Evolutionary conservation across 129 eudicot genomes (phyloP).

Genomic region (Smallanthus sonchifolius): DNA sequence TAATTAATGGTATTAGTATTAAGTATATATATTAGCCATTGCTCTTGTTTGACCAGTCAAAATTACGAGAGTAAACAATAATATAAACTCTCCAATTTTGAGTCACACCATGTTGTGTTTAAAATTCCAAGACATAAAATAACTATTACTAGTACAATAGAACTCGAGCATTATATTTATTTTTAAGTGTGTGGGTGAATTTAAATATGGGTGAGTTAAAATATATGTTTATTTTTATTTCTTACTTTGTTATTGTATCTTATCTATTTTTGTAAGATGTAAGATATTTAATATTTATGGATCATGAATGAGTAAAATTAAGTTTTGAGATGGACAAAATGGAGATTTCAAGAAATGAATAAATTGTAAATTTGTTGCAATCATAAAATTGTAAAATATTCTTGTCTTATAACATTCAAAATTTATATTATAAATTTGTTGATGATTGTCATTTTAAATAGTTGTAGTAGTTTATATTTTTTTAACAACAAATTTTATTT

Average conservation of each 20-base stretch:
- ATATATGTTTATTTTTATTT: background rate
- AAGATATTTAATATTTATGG: background rate
- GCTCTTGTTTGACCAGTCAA: slow-evolving; percentile 31
- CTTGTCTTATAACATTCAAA: background rate
- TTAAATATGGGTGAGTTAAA: background rate
- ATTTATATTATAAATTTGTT: no score
- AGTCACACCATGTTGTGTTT: slow-evolving; percentile 44
- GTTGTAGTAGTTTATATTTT: no score
- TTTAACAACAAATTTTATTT: no score
- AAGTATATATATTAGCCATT: background rate
- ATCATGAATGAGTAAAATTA: background rate
- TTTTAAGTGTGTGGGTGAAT: background rate
- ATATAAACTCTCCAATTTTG: slow-evolving; percentile 29
- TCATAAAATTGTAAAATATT: background rate
- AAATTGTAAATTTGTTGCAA: background rate
- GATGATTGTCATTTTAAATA: no score
- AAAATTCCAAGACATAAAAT: slow-evolving; percentile 24
- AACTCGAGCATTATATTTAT: background rate
- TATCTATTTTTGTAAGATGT: background rate
- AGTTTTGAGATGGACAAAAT: background rate
- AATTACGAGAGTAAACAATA: slow-evolving; percentile 21
- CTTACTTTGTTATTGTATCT: background rate
- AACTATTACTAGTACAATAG: slow-evolving; percentile 12
- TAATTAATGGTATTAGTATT: background rate
- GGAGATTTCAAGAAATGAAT: background rate